Evolutionary conservation across 1,139 yeast species (phyloP), one percentile per base, ranked within the genome.

Genomic region (Eremothecium gossypii): DNA sequence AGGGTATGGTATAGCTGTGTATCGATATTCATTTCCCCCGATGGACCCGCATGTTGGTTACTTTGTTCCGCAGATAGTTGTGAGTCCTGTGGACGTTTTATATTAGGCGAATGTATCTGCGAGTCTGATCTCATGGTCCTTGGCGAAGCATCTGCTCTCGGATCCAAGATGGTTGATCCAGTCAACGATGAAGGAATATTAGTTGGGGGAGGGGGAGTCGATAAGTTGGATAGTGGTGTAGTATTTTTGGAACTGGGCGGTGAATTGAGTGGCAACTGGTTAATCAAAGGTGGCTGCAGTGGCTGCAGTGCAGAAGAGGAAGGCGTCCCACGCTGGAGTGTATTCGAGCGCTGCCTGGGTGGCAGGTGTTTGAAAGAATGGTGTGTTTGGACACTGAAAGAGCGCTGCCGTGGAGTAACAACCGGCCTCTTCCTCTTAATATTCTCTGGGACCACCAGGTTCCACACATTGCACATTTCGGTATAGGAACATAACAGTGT

Each of bases 391-490:
- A 34, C 29, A 23, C 37, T 34, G n/a, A 40, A 36, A 9, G 35
- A 32, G 14, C 43, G 36, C 27, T 40, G 32, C 10, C 39, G 11
- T n/a, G 47, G 48, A 2, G 52, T 41, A 13, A 47, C 44, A n/a
- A 41, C 39, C 14, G 41, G 14, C 32, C 43, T 46, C 28, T 44
- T 46, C 36, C 45, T 47, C 13, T 43, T 48, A 7, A 43, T 34
- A 4, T 42, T 36, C 30, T 50, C 58, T 4, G 79, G 76, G 0
- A 69, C 63, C 27, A 82, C 55, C 1, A 77, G 64, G 48, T 69
- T 69, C 71, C 83, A 83, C 0, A 94, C 83, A 57, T 85, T 83
- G 50, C 73, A 71, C 38, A 87, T 65, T 60, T 89, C 97, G 45
- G 77, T 74, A 48, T 85, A 76, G 1, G 93, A 74, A 11, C 93